Evolutionary conservation across 164 flowering plant species (phyloP).

Genomic region (Nymphaea colorata): DNA sequence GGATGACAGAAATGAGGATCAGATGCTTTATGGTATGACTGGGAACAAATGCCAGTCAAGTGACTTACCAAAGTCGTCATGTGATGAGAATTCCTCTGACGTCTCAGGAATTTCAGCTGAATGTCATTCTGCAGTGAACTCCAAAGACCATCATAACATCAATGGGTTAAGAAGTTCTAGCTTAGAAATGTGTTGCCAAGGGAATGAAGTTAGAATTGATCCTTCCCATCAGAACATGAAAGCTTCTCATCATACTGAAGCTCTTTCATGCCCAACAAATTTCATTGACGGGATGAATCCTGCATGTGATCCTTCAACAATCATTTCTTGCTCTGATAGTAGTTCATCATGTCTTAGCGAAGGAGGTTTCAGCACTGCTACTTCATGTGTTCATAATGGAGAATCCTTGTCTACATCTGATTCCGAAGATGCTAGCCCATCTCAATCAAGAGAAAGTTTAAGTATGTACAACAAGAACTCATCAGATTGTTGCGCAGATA

Average conservation of each 20-base stretch:
- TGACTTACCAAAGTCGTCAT: constrained; percentile 11
- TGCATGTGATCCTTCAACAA: constrained; percentile 21
- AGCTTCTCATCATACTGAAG: constrained; percentile 21
- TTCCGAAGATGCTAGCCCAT: constrained; percentile 66
- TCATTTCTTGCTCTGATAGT: constrained; percentile 63
- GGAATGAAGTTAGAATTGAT: constrained; percentile 11
- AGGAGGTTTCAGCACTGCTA: constrained; percentile 57
- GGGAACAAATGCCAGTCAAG: constrained; percentile 2
- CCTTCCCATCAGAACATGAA: constrained; percentile 1
- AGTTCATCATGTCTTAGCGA: constrained; percentile 80
- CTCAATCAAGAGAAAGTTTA: constrained; percentile 43
- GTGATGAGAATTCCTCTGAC: constrained; percentile 3
- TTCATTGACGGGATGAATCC: constrained; percentile 10
- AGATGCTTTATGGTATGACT: neutral
- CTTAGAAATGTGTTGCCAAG: constrained; percentile 1
- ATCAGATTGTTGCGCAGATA: constrained; percentile 17
- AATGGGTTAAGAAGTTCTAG: constrained; percentile 14
- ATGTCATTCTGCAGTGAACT: constrained; percentile 10
- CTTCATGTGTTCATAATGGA: constrained; percentile 41
- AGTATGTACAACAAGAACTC: constrained; percentile 18
- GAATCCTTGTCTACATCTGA: constrained; percentile 66
- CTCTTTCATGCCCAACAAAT: constrained; percentile 6
- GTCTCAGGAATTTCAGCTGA: constrained; percentile 5
- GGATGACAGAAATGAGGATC: constrained; percentile 6
- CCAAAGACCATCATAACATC: neutral